These are phyloP conservation scores for Cladophialophora carrionii DNA, from an alignment of 2,329 filamentous ascomycete species.

Conservation along the genomic window DNA sequence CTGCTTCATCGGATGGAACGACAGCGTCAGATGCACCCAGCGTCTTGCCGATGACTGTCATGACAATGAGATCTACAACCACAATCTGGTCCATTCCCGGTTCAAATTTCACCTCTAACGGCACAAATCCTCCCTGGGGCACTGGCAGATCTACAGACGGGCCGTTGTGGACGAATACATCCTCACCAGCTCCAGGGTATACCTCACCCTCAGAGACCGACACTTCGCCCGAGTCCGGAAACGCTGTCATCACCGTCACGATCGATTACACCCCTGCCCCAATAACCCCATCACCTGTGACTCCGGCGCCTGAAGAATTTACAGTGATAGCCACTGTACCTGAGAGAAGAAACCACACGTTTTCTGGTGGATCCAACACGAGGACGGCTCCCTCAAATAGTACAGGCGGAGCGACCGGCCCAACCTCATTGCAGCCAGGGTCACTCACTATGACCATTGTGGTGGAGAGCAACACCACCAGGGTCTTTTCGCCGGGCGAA, in stretches of 20 bases:
- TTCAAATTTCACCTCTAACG: slow-evolving; percentile 5
- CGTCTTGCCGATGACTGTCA: not conserved
- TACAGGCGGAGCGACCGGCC: not conserved
- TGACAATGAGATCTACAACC: slow-evolving; percentile 5
- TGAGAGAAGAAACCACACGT: not conserved
- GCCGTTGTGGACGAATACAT: slow-evolving; percentile 19
- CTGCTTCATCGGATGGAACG: not conserved
- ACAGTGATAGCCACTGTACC: slow-evolving; percentile 21
- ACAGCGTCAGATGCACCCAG: slow-evolving; percentile 4
- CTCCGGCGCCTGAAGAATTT: slow-evolving; percentile 21
- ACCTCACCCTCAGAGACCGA: slow-evolving; percentile 7
- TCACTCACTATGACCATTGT: slow-evolving; percentile 27
- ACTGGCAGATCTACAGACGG: slow-evolving; percentile 1
- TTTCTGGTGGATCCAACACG: not conserved
- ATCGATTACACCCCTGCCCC: slow-evolving; percentile 11
- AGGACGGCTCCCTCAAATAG: not conserved
- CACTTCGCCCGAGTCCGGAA: not conserved
- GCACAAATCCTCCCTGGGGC: slow-evolving; percentile 1
- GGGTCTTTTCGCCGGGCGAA: not conserved
- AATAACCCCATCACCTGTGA: slow-evolving; percentile 16
- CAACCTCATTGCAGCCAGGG: not conserved
- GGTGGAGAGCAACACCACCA: slow-evolving; percentile 16
- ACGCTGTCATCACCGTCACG: slow-evolving; percentile 19
- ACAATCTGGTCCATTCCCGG: slow-evolving; percentile 5
- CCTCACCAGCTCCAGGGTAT: not conserved